Base-by-base conservation (phyloP, 2,329 filamentous ascomycete genomes). In the Penicillium sp. region DNA sequence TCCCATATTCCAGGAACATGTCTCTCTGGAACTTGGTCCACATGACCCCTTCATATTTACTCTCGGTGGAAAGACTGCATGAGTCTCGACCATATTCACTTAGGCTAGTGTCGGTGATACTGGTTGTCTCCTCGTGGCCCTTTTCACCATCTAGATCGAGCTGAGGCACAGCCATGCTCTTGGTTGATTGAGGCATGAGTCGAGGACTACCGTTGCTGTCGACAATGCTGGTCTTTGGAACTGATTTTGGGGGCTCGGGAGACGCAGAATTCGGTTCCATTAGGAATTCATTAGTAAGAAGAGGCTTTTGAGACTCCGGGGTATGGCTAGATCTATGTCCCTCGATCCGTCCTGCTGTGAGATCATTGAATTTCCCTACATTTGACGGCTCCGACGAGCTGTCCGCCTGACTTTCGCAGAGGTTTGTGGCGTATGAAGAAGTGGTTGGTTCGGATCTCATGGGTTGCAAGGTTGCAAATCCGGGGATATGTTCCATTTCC, bases 151-250 rank as follows among this genome's bases (percentile, higher is more conserved):
- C 38, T 21, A 50, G 29, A 8, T 31, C 48, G 38, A 46, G 10
- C n/a, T 38, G 46, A 41, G 29, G 8, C 9, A 16, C 25, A 43
- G 29, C 10, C 38, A 31, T 29, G 21, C 19, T 31, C 19, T 47
- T 50, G 11, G 21, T 43, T n/a, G 19, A 40, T 33, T 57, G 40
- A 11, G 41, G 50, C 6, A 62, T 19, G 29, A 69, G 66, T 43
- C 66, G 66, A 36, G 74, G 74, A 52, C 73, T 76, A 36, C 74
- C 74, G 59, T 76, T 73, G 10, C 61, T 60, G 54, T 76, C 73
- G 10, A 76, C 73, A 19, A 71, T 69, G 6, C 61, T 66, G 27
- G 52, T 62, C 50, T 46, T 65, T 10, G 51, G 45, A 1, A 41
- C 57, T 8, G 47, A 47, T 10, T 53, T 55, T 25, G 45, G 48